phyloP scores from a whole-genome alignment of 176 grass and related monocot genomes.

The Phoenix dactylifera region DNA sequence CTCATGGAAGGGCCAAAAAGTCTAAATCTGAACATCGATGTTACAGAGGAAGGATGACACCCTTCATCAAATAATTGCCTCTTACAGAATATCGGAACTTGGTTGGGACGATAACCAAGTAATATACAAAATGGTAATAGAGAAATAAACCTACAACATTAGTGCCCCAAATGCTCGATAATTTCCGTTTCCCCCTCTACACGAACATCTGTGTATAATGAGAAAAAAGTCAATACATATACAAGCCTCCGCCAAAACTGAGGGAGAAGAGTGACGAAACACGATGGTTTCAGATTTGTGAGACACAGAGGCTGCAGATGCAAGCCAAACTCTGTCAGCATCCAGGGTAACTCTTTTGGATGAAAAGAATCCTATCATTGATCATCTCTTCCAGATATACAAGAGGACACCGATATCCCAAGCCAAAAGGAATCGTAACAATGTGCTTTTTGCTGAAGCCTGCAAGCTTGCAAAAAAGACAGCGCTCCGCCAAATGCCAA shows the following conservation, averaged over 20 bases:
- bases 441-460: constrained; percentile 18
- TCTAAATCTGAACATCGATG: no score
- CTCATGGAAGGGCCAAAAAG: no score
- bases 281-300: not conserved
- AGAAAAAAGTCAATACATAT: not conserved
- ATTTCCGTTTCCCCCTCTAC: not conserved
- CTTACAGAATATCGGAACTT: no score
- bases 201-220: not conserved
- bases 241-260: not conserved
- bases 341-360: not conserved
- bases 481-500: constrained; percentile 36
- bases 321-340: not conserved
- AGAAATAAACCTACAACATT: no score
- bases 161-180: not conserved
- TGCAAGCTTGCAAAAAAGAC: constrained; percentile 14
- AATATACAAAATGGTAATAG: no score
- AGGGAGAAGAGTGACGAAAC: not conserved
- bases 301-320: not conserved
- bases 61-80: no score
- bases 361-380: constrained; percentile 7
- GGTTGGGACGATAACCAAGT: no score
- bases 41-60: no score
- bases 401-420: constrained; percentile 5
- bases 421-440: constrained; percentile 11
- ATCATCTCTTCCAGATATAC: constrained; percentile 21